phyloP scores from a whole-genome alignment of 2,329 filamentous ascomycete species.

The Diplocarpon mali region DNA sequence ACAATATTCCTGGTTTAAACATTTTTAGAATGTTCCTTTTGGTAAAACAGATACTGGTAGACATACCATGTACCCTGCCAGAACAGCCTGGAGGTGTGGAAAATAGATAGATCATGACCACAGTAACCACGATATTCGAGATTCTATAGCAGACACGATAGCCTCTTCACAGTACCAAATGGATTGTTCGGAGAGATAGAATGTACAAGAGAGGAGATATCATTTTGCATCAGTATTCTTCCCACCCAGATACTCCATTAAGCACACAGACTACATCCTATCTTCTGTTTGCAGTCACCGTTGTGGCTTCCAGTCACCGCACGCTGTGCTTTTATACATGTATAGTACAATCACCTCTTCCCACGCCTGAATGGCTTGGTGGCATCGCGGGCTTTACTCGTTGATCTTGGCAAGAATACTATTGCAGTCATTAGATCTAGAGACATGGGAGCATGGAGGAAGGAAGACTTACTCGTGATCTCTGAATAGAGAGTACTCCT shows the following conservation, averaged over 20 bases:
- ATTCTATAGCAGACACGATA: background rate
- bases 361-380: background rate
- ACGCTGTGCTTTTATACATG: constrained; percentile 22
- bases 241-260: background rate
- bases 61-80: no score
- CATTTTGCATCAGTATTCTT: constrained; percentile 1
- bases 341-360: constrained; percentile 11
- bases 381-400: constrained; percentile 52
- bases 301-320: constrained; percentile 2
- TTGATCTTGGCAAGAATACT: constrained; percentile 99
- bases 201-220: constrained; percentile 6
- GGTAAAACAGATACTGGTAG: no score
- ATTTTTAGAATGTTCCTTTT: no score
- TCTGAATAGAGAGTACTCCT: constrained; percentile 91
- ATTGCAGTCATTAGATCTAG: constrained; percentile 8
- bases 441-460: background rate
- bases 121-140: background rate
- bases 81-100: no score
- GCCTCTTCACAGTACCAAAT: background rate
- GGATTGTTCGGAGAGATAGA: background rate
- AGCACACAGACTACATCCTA: background rate
- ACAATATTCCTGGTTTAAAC: no score
- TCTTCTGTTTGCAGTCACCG: constrained; percentile 4
- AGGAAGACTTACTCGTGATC: constrained; percentile 79
- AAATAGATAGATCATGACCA: no score